Evolutionary conservation across 108 stramenopile genomes (phyloP), one percentile per base, ranked within the genome.

Genomic region (Cyclotella cryptica): DNA sequence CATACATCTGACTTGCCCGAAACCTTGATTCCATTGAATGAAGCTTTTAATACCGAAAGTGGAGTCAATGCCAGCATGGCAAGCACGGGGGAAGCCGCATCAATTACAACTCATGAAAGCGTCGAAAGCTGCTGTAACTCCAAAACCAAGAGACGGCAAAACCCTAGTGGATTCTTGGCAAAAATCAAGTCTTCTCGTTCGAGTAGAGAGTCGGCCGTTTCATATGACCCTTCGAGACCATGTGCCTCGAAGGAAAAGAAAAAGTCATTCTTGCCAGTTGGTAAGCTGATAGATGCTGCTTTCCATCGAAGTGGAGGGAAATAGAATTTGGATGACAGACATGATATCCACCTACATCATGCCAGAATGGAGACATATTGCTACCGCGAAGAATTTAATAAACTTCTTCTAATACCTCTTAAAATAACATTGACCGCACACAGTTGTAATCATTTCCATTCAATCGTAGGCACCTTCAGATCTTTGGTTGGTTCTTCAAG

Each of bases 121-220:
- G 58, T 44, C 1, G 75, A 82, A 30, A 76, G 54, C 18, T 54
- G 30, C 46, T 24, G 27, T 10, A 55, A 71, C 47, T 27, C 71
- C 18, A 69, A 67, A 55, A 64, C 52, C 29, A 65, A 68, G 66
- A 55, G 55, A 29, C 29, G 62, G 39, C 67, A 65, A 43, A 30
- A 41, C 1, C 42, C 74, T n/a, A 14, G 52, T 19, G 71, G 81
- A 21, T 82, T 74, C 69, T 63, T 75, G 58, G 41, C 74, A 39
- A 82, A 76, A 41, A 75, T 76, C 24, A 75, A 75, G 44, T 68
- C 71, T 15, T 72, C 75, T 9, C 65, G 74, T n/a, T 65, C 69
- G 6, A 66, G 27, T 63, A 69, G 52, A 62, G 51, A 64, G 12
- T 7, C n/a, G 15, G 19, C 73, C 28, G 11, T 29, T 61, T 18